These are phyloP conservation scores for Cinnamomum chago DNA, from an alignment of 164 flowering plant species.

Conservation along the genomic window DNA sequence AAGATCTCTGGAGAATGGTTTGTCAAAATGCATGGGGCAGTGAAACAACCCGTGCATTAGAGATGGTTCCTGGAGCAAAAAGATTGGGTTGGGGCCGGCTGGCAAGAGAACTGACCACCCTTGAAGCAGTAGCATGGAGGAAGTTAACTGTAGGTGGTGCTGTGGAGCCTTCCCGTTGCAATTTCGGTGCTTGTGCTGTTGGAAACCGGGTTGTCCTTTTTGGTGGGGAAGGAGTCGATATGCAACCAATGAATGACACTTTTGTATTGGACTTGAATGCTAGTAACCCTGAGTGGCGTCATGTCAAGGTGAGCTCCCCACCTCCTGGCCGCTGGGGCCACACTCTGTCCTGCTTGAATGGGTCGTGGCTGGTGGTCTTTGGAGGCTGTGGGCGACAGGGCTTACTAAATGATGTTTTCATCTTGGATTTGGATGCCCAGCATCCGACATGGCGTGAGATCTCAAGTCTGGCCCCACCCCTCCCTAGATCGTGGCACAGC, in stretches of 20 bases:
- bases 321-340: conserved; percentile 98
- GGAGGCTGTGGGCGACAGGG: conserved; percentile 94
- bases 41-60: conserved; percentile 80
- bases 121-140: conserved; percentile 91
- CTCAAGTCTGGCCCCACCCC: conserved; percentile 80
- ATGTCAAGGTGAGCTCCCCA: conserved; percentile 83
- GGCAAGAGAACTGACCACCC: conserved; percentile 89
- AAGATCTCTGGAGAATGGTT: conserved; percentile 92
- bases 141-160: conserved; percentile 85
- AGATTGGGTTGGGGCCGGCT: conserved; percentile 78
- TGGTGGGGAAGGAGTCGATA: conserved; percentile 94
- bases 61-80: conserved; percentile 83
- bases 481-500: conserved; percentile 97
- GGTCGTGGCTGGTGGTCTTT: conserved; percentile 78
- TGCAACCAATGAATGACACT: conserved; percentile 98
- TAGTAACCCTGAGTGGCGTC: conserved; percentile 75
- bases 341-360: conserved; percentile 80
- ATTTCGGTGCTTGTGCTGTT: conserved; percentile 92
- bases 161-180: conserved; percentile 91
- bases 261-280: conserved; percentile 82
- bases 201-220: conserved; percentile 89
- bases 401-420: conserved; percentile 82
- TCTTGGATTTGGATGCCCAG: conserved; percentile 79
- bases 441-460: conserved; percentile 93
- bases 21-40: conserved; percentile 96